A percentile compares a stretch with the other conserved stretches of the same genome.
Evolutionary conservation across 2,329 filamentous ascomycete species (phyloP).

Genomic region (Fusarium irregulare): DNA sequence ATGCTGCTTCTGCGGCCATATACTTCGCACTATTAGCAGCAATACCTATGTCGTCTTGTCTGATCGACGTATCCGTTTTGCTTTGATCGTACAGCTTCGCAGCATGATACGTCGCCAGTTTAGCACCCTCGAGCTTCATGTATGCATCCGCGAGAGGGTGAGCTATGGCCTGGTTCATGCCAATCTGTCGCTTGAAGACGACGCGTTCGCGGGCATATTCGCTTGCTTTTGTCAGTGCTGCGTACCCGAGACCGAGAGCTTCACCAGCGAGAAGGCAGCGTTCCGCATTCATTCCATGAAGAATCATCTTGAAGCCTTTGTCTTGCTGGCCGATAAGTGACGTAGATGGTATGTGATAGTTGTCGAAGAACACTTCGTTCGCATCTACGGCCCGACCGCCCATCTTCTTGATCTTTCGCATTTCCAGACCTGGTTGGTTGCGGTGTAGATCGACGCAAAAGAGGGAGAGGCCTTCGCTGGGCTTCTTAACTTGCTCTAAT

Average conservation of each 20-base stretch:
- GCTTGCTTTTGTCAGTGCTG: slow-evolving; percentile 70
- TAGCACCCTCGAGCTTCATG: slow-evolving; percentile 73
- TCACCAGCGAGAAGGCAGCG: slow-evolving; percentile 81
- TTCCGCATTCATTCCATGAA: slow-evolving; percentile 85
- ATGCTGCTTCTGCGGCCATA: slow-evolving; percentile 73
- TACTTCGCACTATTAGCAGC: slow-evolving; percentile 79
- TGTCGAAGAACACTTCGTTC: slow-evolving; percentile 89
- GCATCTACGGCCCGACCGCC: slow-evolving; percentile 84
- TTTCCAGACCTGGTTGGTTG: slow-evolving; percentile 66
- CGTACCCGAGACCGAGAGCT: slow-evolving; percentile 83
- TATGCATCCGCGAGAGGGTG: slow-evolving; percentile 74
- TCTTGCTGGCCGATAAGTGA: slow-evolving; percentile 78
- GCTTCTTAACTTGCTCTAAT: slow-evolving; percentile 72
- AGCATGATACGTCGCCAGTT: slow-evolving; percentile 73
- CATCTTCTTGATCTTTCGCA: slow-evolving; percentile 86
- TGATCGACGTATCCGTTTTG: slow-evolving; percentile 62
- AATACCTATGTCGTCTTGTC: slow-evolving; percentile 68
- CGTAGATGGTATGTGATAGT: slow-evolving; percentile 73
- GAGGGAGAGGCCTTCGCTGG: slow-evolving; percentile 80
- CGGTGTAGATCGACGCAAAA: slow-evolving; percentile 84
- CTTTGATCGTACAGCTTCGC: slow-evolving; percentile 70
- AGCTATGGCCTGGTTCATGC: slow-evolving; percentile 73
- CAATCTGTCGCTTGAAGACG: slow-evolving; percentile 73
- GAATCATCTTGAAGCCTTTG: slow-evolving; percentile 81
- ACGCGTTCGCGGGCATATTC: slow-evolving; percentile 74